Conservation (phyloP, 2,329 filamentous ascomycete genomes). For the Allantophomopsis cytisporea region DNA sequence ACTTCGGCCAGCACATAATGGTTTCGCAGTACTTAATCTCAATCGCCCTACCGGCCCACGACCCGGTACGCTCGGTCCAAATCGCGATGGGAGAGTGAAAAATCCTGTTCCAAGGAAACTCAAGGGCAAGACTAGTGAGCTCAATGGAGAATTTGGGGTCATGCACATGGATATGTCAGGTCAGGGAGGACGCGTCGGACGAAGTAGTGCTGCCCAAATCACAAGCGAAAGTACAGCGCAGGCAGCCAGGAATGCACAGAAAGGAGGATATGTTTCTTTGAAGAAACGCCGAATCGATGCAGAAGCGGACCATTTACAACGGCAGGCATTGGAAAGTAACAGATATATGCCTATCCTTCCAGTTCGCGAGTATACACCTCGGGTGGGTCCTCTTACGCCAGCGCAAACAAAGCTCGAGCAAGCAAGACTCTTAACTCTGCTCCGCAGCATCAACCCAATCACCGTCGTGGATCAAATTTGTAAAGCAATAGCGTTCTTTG, state of each 20-base stretch:
- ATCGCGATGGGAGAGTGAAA: constrained; percentile 33
- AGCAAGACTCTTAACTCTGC: constrained; percentile 40
- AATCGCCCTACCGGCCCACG: not conserved
- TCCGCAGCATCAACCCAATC: constrained; percentile 39
- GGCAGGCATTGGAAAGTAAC: constrained; percentile 12
- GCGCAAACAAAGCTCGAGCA: constrained; percentile 44
- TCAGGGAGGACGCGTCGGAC: constrained; percentile 27
- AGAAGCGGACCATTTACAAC: constrained; percentile 6
- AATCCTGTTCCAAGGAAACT: constrained; percentile 49
- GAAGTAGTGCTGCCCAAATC: constrained; percentile 45
- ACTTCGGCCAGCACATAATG: no score
- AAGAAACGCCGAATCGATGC: constrained; percentile 13
- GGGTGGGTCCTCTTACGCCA: constrained; percentile 21
- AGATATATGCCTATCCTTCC: constrained; percentile 6
- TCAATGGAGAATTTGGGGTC: constrained; percentile 46
- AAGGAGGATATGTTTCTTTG: constrained; percentile 36
- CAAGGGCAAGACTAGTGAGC: constrained; percentile 40
- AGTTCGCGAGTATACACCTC: constrained; percentile 5
- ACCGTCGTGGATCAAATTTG: constrained; percentile 48
- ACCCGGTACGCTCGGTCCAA: constrained; percentile 19
- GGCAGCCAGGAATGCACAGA: constrained; percentile 40
- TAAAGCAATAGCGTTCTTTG: constrained; percentile 49
- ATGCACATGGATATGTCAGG: constrained; percentile 40
- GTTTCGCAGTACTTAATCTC: no score
- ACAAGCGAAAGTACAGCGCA: constrained; percentile 48